Percentiles rank a stretch among this genome's conserved stretches.
Evolutionary conservation across 176 grass and related monocot genomes (phyloP).

Genomic region (Carex littledalei): DNA sequence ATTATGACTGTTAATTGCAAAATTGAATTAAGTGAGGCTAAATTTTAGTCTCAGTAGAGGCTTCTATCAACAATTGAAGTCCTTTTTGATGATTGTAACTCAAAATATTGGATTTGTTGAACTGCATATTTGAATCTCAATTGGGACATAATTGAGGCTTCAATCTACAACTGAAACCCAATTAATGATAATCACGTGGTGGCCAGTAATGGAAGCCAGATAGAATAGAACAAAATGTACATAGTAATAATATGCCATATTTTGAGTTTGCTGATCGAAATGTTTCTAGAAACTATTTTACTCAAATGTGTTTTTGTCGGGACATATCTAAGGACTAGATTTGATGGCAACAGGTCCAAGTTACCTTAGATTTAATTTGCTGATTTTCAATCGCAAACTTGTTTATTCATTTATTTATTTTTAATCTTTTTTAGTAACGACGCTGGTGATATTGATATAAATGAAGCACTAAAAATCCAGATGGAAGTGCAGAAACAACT

Average conservation of each 20-base stretch:
- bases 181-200: background rate
- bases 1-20: background rate
- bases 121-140: background rate
- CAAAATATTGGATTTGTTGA: background rate
- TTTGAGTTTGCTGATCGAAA: background rate
- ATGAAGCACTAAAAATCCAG: slow-evolving; percentile 43
- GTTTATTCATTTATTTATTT: background rate
- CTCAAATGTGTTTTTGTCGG: background rate
- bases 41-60: background rate
- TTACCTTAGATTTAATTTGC: slow-evolving; percentile 13
- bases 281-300: background rate
- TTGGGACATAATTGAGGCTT: background rate
- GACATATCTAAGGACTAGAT: background rate
- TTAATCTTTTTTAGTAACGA: background rate
- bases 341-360: background rate
- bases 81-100: background rate
- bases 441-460: slow-evolving; percentile 28
- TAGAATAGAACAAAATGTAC: background rate
- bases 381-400: background rate
- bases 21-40: background rate
- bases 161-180: background rate
- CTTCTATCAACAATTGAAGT: background rate
- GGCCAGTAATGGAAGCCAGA: background rate
- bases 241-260: background rate
- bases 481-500: slow-evolving; percentile 45